These are phyloP conservation scores for Pseudonitzschia multistriata DNA, from an alignment of 108 stramenopile genomes.

Conservation along the genomic window DNA sequence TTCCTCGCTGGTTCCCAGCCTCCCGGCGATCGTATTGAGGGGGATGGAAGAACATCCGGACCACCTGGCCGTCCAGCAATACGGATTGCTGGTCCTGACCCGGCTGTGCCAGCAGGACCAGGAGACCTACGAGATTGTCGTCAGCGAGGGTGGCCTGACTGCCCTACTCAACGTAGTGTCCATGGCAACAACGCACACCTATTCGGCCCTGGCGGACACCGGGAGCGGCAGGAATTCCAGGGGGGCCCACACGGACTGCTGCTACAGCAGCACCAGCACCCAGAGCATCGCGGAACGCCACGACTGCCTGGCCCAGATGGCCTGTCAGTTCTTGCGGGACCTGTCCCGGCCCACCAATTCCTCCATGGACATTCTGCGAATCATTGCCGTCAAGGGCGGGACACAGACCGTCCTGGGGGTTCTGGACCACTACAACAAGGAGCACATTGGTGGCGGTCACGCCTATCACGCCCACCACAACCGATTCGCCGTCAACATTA, in stretches of 20 bases:
- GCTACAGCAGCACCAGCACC: not conserved
- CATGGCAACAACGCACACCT: slow-evolving; percentile 7
- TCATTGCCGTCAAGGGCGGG: slow-evolving; percentile 20
- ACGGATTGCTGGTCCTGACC: slow-evolving; percentile 21
- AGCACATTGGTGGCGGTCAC: not conserved
- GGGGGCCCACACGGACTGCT: not conserved
- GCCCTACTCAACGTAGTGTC: not conserved
- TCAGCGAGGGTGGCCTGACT: slow-evolving; percentile 13
- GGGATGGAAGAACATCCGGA: slow-evolving; percentile 13
- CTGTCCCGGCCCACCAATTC: slow-evolving; percentile 15
- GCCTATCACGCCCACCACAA: not conserved
- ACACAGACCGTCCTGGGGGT: not conserved
- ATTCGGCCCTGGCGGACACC: not conserved
- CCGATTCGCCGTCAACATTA: slow-evolving; percentile 6
- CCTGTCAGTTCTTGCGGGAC: slow-evolving; percentile 14
- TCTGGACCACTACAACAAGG: slow-evolving; percentile 11
- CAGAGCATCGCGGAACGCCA: not conserved
- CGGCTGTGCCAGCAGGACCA: slow-evolving; percentile 12
- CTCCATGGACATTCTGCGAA: slow-evolving; percentile 15
- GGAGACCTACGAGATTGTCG: slow-evolving; percentile 13
- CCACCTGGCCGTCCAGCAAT: slow-evolving; percentile 18
- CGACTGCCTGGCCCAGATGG: slow-evolving; percentile 12
- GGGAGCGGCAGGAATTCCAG: no score
- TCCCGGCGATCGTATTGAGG: slow-evolving; percentile 5
- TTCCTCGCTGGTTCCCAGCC: not conserved